phyloP scores from a whole-genome alignment of 768 basidiomycete genomes.

The Boletus pseudopeckii region DNA sequence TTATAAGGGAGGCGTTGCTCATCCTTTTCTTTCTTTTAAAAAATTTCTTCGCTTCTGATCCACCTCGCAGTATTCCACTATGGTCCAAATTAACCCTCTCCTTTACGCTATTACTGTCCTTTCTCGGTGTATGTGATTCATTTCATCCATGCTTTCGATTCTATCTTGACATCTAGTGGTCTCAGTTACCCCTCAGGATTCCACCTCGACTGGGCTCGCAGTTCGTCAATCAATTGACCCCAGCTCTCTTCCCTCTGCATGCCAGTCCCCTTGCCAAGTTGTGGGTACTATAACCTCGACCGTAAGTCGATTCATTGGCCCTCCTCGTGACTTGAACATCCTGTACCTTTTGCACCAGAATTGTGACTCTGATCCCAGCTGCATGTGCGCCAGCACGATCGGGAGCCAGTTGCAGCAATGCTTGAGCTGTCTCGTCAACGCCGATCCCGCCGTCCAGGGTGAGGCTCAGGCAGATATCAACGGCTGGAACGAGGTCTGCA shows the following conservation, averaged over 20 bases:
- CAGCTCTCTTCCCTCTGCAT: slow-evolving; percentile 11
- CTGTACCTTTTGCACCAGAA: neutral
- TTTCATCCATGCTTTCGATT: neutral
- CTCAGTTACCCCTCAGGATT: neutral
- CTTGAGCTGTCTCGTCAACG: slow-evolving; percentile 17
- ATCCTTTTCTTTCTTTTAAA: neutral
- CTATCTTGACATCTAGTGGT: neutral
- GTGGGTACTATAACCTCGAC: slow-evolving; percentile 5
- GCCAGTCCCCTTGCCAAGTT: slow-evolving; percentile 22
- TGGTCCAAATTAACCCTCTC: slow-evolving; percentile 24
- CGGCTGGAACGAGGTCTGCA: slow-evolving; percentile 17
- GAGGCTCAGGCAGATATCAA: slow-evolving; percentile 8
- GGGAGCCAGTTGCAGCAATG: slow-evolving; percentile 15
- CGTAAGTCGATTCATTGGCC: slow-evolving; percentile 7
- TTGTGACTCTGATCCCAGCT: slow-evolving; percentile 4
- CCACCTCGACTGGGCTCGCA: slow-evolving; percentile 10
- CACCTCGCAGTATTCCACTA: neutral
- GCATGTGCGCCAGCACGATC: slow-evolving; percentile 12
- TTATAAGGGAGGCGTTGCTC: neutral
- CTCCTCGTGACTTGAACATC: too few relatives aligned
- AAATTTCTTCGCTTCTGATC: neutral
- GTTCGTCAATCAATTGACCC: slow-evolving; percentile 18
- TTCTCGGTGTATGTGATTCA: slow-evolving; percentile 11
- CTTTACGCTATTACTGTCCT: slow-evolving; percentile 8
- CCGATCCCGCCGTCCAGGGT: neutral